Conservation (phyloP, 2,329 filamentous ascomycete species). For the Penicillium hordei region DNA sequence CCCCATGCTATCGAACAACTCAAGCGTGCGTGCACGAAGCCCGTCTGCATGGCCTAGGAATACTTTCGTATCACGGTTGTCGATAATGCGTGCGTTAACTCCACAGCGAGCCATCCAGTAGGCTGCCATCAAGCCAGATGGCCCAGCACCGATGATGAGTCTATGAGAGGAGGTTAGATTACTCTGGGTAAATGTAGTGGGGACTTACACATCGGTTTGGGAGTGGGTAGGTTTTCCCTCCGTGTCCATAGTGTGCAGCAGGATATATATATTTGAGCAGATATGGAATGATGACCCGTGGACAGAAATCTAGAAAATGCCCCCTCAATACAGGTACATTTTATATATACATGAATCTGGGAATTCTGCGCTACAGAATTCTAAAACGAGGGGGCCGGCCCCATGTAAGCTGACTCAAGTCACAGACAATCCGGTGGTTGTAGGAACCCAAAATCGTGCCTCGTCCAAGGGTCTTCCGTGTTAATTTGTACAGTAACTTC, state of each 20-base stretch:
- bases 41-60: conserved; percentile 31
- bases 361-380: not conserved
- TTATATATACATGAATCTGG: not conserved
- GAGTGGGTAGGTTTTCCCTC: not conserved
- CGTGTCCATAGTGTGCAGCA: not conserved
- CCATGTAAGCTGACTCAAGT: not conserved
- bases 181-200: rapidly evolving
- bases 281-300: not conserved
- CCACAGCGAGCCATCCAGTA: conserved; percentile 52
- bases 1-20: conserved; percentile 68
- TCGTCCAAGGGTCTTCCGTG: not conserved
- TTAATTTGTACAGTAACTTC: not conserved
- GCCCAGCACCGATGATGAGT: conserved; percentile 52
- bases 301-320: not conserved
- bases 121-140: conserved; percentile 51
- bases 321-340: not conserved
- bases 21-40: conserved; percentile 22
- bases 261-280: not conserved
- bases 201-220: conserved; percentile 7
- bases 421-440: not conserved
- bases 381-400: not conserved
- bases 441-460: not conserved
- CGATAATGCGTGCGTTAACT: conserved; percentile 51
- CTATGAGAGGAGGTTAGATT: not conserved
- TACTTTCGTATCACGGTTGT: conserved; percentile 44